Evolutionary conservation across 371 early-diverging fungal species (phyloP), one percentile per base, ranked within the genome.

Genomic region (Rhizomucor pusillus): DNA sequence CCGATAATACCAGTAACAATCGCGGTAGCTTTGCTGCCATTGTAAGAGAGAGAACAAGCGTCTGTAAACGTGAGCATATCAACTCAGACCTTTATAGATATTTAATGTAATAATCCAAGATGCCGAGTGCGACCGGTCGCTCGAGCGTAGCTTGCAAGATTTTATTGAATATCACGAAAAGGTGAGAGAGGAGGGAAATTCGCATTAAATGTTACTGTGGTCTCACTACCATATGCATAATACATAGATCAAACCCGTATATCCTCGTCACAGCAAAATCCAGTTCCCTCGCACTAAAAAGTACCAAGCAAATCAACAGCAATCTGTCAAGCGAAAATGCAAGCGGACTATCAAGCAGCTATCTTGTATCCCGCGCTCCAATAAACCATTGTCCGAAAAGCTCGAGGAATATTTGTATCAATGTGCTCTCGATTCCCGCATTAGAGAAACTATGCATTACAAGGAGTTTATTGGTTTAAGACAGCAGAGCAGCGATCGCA

Each of bases 61-160:
- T n/a, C n/a, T n/a, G n/a, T n/a, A 37, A 37, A 14, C 37, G 14
- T 9, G 14, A 37, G 37, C 37, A 14, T 11, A 37, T 37, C 37
- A 37, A n/a, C 37, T 37, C 37, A 14, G 9, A 37, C 37, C 29
- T 29, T 29, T 29, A 3, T 48, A 78, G 79, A 66, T 71, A 7
- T 78, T 73, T 41, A 70, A 63, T 48, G 69, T 78, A 23, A 71
- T 75, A 18, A 67, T 71, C 22, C 71, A 78, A 46, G 67, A 75
- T 36, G 43, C 58, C 35, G 55, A 71, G 39, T 62, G 69, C 36
- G 61, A 70, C 16, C 50, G 65, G 16, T 59, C 69, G 20, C 59
- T 84, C 12, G 69, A 73, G 35, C 69, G 84, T 19, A 77, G 79
- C 62, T 75, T 81, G 51, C 70, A 78, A 33, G 84, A 84, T 62